Conservation (phyloP, 495 filamentous ascomycete genomes). For the Annulohypoxylon bovei region DNA sequence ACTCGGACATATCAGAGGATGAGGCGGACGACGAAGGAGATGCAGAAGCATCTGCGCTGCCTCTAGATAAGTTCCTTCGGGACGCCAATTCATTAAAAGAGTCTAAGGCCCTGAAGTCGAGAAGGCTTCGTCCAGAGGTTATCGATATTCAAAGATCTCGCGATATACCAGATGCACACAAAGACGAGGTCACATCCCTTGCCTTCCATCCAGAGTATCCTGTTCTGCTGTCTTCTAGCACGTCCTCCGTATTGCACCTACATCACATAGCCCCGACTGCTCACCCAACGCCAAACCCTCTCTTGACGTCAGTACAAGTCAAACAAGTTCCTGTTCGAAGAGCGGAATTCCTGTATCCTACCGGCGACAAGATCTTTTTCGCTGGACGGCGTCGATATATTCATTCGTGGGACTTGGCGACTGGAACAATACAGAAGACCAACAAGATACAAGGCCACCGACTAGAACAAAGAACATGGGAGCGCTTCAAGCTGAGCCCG, state of each 20-base stretch:
- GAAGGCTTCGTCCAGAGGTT: constrained; percentile 82
- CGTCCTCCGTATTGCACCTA: constrained; percentile 82
- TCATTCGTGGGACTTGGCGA: constrained; percentile 89
- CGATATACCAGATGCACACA: constrained; percentile 60
- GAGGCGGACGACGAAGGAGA: constrained; percentile 71
- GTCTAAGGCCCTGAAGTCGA: constrained; percentile 57
- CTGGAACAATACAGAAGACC: constrained; percentile 82
- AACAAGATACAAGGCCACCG: constrained; percentile 81
- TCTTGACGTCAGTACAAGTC: constrained; percentile 89
- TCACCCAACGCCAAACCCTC: constrained; percentile 78
- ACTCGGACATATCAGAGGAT: constrained; percentile 57
- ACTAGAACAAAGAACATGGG: constrained; percentile 88
- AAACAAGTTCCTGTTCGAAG: constrained; percentile 80
- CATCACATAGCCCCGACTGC: constrained; percentile 85
- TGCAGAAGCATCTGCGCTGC: constrained; percentile 70
- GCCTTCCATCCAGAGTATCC: constrained; percentile 89
- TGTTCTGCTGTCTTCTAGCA: constrained; percentile 87
- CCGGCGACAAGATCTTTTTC: constrained; percentile 77
- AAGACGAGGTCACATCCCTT: constrained; percentile 84
- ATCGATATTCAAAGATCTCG: constrained; percentile 78
- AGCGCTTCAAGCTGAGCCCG: constrained; percentile 84
- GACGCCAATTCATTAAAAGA: constrained; percentile 66
- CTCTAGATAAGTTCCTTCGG: constrained; percentile 82
- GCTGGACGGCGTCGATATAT: constrained; percentile 89
- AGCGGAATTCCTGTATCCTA: constrained; percentile 74